phyloP scores from a whole-genome alignment of 139 green algal species.

The Ostreobium quekettii region DNA sequence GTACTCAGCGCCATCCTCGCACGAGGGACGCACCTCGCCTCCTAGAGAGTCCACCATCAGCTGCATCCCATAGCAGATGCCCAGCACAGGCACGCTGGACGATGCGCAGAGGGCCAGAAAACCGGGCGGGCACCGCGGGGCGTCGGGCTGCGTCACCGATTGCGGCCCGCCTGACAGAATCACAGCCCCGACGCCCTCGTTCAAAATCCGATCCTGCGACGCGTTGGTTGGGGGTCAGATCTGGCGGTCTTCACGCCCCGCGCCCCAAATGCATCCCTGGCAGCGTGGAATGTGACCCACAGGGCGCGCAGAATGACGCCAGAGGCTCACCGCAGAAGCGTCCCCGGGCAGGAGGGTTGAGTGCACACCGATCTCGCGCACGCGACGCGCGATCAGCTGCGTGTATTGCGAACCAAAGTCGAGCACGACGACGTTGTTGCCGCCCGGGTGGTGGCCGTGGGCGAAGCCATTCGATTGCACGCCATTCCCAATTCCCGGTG shows the following conservation, averaged over 20 bases:
- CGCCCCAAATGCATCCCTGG: not conserved
- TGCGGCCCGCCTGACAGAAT: slow-evolving; percentile 95
- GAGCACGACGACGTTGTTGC: slow-evolving; percentile 58
- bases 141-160: slow-evolving; percentile 80
- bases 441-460: no score
- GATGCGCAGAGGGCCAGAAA: slow-evolving; percentile 71
- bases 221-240: not conserved
- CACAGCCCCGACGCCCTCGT: slow-evolving; percentile 60
- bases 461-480: no score
- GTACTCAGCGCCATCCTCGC: slow-evolving; percentile 77
- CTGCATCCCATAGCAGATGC: slow-evolving; percentile 99
- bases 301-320: not conserved
- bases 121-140: slow-evolving; percentile 69
- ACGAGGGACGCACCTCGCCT: slow-evolving; percentile 79
- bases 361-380: slow-evolving; percentile 84
- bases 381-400: slow-evolving; percentile 87
- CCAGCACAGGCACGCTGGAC: slow-evolving; percentile 74
- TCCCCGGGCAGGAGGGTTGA: slow-evolving; percentile 90
- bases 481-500: no score
- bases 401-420: slow-evolving; percentile 96
- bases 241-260: not conserved
- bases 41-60: slow-evolving; percentile 61
- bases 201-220: not conserved
- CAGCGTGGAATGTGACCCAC: not conserved
- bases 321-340: slow-evolving; percentile 50